A percentile compares a stretch with the other conserved stretches of the same genome.
These are phyloP conservation scores for Clavispora vitiphila DNA, from an alignment of 805 yeast genomes.

Conservation along the genomic window DNA sequence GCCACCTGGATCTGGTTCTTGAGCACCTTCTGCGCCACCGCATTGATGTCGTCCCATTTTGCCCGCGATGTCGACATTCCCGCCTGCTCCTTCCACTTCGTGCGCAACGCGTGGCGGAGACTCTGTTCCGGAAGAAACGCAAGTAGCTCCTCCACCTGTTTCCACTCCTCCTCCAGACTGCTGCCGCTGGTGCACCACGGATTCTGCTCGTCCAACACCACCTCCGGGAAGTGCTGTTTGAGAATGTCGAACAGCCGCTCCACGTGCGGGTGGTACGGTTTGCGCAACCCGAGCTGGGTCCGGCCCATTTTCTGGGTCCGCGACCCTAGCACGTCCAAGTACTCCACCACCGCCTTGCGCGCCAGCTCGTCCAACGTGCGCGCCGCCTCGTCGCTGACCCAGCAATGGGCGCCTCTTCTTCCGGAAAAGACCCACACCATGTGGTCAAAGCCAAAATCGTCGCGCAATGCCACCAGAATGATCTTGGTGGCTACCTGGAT, in stretches of 20 bases:
- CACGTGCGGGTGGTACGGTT: constrained; percentile 89
- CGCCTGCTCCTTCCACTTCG: constrained; percentile 48
- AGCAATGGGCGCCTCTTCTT: constrained; percentile 98
- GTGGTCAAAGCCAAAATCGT: constrained; percentile 86
- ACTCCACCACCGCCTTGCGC: constrained; percentile 77
- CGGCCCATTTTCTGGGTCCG: constrained; percentile 38
- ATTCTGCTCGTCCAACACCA: constrained; percentile 76
- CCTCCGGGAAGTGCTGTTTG: constrained; percentile 55
- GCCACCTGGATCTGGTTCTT: constrained; percentile 44
- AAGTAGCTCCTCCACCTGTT: constrained; percentile 48
- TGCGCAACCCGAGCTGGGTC: constrained; percentile 49
- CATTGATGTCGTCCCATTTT: constrained; percentile 78
- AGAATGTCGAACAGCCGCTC: constrained; percentile 68
- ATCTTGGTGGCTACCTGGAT: constrained; percentile 79
- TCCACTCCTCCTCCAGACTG: constrained; percentile 41
- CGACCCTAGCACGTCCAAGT: constrained; percentile 65
- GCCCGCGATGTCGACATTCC: constrained; percentile 42
- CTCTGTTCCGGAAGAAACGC: constrained; percentile 59
- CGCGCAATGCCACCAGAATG: constrained; percentile 63
- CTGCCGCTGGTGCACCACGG: constrained; percentile 56
- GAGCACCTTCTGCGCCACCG: constrained; percentile 41
- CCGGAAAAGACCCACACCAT: constrained; percentile 96
- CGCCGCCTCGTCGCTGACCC: constrained; percentile 89
- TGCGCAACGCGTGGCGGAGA: constrained; percentile 47
- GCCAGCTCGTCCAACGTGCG: constrained; percentile 65